Percentiles rank a stretch among this genome's conserved stretches.
phyloP scores from a whole-genome alignment of 2,329 filamentous ascomycete species.

The Diaporthe amygdali region DNA sequence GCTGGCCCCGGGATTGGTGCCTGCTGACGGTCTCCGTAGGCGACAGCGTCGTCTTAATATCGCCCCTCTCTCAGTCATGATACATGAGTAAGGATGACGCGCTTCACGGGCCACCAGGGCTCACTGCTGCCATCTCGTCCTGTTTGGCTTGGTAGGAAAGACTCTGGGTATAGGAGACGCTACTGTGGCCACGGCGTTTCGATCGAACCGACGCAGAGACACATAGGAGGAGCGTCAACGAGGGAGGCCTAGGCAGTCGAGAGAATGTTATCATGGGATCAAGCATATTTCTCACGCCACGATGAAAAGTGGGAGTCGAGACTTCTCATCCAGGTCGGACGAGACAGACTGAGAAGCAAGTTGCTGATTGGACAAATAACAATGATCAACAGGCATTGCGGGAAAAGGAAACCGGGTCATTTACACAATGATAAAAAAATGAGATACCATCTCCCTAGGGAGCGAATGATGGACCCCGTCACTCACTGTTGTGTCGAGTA shows the following conservation, averaged over 20 bases:
- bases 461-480: no score
- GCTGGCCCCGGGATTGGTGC: background rate
- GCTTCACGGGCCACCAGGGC: background rate
- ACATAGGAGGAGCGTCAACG: background rate
- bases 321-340: background rate
- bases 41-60: constrained; percentile 38
- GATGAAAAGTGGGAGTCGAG: background rate
- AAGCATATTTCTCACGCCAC: background rate
- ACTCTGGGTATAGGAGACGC: no score
- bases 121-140: background rate
- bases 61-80: constrained; percentile 30
- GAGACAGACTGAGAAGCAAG: background rate
- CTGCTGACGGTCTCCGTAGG: constrained; percentile 26
- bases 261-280: background rate
- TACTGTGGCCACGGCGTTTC: background rate
- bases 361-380: background rate
- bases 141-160: background rate
- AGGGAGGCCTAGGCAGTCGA: background rate
- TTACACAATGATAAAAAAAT: background rate
- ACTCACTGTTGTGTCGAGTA: no score
- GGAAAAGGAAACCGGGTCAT: background rate
- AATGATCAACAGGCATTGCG: background rate
- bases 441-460: background rate
- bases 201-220: background rate
- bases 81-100: background rate